Conservation (phyloP, 2,329 filamentous ascomycete genomes). For the Pseudogymnoascus sp. region DNA sequence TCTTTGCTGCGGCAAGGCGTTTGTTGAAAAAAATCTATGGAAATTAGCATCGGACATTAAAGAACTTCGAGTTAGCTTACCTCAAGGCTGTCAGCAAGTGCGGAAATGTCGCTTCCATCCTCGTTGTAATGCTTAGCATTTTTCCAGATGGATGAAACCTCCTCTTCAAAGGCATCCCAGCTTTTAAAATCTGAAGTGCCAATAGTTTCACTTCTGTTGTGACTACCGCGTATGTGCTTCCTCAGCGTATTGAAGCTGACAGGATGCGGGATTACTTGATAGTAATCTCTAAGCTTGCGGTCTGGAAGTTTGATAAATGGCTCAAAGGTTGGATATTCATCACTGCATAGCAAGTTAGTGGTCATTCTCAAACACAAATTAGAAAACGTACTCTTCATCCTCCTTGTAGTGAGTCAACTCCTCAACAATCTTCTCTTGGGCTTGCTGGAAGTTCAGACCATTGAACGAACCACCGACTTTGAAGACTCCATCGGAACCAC, state of each 20-base stretch:
- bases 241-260: constrained; percentile 71
- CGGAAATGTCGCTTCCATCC: constrained; percentile 78
- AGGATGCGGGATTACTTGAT: constrained; percentile 73
- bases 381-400: constrained; percentile 52
- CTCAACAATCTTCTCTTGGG: constrained; percentile 76
- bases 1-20: constrained; percentile 64
- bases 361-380: not conserved
- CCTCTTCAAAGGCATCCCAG: constrained; percentile 76
- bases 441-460: constrained; percentile 71
- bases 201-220: constrained; percentile 36
- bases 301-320: constrained; percentile 74
- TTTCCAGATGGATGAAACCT: constrained; percentile 73
- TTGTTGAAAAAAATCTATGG: constrained; percentile 59
- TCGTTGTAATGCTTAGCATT: constrained; percentile 90
- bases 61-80: constrained; percentile 38
- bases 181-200: constrained; percentile 64
- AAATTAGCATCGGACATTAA: constrained; percentile 15
- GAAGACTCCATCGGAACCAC: constrained; percentile 36
- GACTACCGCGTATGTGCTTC: constrained; percentile 64
- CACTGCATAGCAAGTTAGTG: constrained; percentile 35
- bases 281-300: constrained; percentile 75
- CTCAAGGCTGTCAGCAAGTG: constrained; percentile 71
- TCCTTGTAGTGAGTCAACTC: constrained; percentile 61
- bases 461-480: constrained; percentile 56
- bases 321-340: constrained; percentile 62